Conservation (phyloP, 1,284 basidiomycete genomes). For the Golubevia sp. region DNA sequence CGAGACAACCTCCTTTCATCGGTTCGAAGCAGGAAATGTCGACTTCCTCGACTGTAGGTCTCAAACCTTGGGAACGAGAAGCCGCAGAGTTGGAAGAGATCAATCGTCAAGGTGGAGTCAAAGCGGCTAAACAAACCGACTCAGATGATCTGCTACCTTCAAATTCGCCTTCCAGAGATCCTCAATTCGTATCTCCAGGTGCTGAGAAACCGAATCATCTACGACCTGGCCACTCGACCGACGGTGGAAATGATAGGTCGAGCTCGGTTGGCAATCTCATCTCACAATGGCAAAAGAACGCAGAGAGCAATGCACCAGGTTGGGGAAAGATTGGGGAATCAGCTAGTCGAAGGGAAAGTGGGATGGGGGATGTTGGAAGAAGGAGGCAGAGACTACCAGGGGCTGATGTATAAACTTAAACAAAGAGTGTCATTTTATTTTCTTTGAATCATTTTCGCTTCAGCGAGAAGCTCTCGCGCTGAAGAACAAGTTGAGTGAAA, state of each 20-base stretch:
- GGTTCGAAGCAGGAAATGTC: not conserved
- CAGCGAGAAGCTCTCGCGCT: too few species aligned
- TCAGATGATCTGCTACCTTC: too few species aligned
- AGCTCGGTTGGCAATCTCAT: constrained; percentile 27
- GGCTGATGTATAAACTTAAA: too few species aligned
- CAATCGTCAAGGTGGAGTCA: not conserved
- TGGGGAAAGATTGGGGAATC: constrained; percentile 29
- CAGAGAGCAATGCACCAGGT: constrained; percentile 27
- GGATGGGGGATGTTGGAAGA: not conserved
- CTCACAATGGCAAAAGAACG: constrained; percentile 27
- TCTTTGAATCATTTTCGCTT: too few species aligned
- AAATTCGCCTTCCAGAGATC: too few species aligned
- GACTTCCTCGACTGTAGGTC: not conserved
- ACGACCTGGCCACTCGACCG: too few species aligned
- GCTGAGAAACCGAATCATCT: too few species aligned
- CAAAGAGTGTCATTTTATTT: too few species aligned
- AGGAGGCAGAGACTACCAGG: not conserved
- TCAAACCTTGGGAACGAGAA: constrained; percentile 46
- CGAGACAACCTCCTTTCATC: too few species aligned
- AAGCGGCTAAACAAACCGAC: too few species aligned
- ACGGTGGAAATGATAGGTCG: constrained; percentile 15
- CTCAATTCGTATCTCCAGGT: too few species aligned
- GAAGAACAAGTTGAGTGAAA: too few species aligned
- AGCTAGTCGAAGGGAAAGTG: not conserved
- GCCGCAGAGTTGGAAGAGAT: constrained; percentile 23